A percentile compares a stretch with the other conserved stretches of the same genome.
Evolutionary conservation across 257 asterid genomes (phyloP).

Genomic region (Schizonepeta tenuifolia): DNA sequence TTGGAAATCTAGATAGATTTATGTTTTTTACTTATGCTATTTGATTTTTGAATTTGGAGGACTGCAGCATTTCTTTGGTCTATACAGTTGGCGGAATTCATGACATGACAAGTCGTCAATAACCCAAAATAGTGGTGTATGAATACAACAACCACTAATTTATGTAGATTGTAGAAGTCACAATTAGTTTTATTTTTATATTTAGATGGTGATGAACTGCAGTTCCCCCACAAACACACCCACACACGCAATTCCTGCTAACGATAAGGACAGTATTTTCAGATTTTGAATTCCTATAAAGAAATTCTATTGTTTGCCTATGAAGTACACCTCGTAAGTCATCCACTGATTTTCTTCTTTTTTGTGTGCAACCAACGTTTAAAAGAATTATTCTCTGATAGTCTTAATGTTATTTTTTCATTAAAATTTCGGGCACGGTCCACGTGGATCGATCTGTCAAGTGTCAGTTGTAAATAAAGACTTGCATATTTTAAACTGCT

Average conservation of each 20-base stretch:
- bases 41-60: background rate
- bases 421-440: background rate
- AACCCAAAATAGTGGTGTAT: constrained; percentile 8
- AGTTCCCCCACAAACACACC: no score
- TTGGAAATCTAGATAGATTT: background rate
- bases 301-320: background rate
- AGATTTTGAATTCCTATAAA: background rate
- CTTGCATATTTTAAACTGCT: background rate
- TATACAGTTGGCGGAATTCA: background rate
- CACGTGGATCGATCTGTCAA: background rate
- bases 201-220: constrained; percentile 14
- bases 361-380: background rate
- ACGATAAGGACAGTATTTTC: background rate
- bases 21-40: background rate
- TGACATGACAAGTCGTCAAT: background rate
- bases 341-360: background rate
- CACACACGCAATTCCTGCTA: background rate
- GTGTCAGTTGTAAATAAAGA: background rate
- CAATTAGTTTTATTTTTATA: background rate
- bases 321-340: background rate
- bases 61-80: constrained; percentile 7
- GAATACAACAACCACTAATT: background rate
- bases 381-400: background rate
- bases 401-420: background rate
- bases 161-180: constrained; percentile 5